Evolutionary conservation across 164 flowering plant species (phyloP), one percentile per base, ranked within the genome.

Genomic region (Houttuynia cordata): DNA sequence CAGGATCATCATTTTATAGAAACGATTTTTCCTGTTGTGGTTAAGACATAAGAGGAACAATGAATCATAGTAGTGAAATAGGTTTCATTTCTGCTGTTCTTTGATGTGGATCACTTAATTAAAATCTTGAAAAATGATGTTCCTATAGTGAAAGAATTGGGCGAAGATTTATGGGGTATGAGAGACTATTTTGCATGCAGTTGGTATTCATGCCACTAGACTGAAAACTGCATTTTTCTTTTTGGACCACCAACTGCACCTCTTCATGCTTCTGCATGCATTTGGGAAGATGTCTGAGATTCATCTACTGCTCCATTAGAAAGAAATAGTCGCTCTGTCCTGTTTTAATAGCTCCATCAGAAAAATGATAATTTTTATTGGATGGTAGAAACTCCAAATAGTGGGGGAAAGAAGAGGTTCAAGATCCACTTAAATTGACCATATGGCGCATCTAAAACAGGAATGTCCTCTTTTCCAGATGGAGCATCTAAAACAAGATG

Each of bases 51-150:
- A 4, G 4, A 3, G 56, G 56, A 4, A 3, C 4, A 1, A 13
- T 52, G 20, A 21, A 25, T 42, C 22, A 40, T 39, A 57, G 10
- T 41, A 41, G 8, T 41, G 45, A 41, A 19, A 37, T 39, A 4
- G 51, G 22, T 15, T 55, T 54, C 75, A 62, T 40, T 63, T 51
- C 41, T 80, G 77, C 91, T 90, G 99, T 77, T 93, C 60, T 93
- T 86, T 76, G 99, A 93, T 72, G 97, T 86, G 70, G 91, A 90
- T 76, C 96, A 93, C 83, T 93, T 93, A 64, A 90, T 93, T 63
- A 61, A 86, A 68, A 81, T 75, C 52, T 71, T 93, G 73, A 88
- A 93, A 80, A 83, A 86, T 74, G 99, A 94, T 62, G 68, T 94
- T 66, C 74, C 86, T 51, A 81, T 94, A 53, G 89, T 88, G 51